Evolutionary conservation across 2,329 filamentous ascomycete species (phyloP), one percentile per base, ranked within the genome.

Genomic region (Claviceps sp.): DNA sequence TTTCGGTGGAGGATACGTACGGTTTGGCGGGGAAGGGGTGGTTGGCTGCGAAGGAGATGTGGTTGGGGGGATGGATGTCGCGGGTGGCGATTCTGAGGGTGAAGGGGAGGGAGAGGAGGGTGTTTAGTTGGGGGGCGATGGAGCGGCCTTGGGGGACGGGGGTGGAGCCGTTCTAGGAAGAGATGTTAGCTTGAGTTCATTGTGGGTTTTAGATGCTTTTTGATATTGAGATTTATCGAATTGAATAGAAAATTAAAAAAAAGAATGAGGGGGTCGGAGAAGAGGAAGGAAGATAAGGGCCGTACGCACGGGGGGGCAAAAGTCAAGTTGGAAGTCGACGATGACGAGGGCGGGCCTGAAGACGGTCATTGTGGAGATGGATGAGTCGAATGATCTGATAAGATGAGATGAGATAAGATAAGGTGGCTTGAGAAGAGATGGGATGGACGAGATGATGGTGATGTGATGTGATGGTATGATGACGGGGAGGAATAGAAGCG

Each of bases 291-390:
- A 22, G 39, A 22, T n/a, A 7, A 4, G 23, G 42, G 13, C 9
- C 14, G 13, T n/a, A 22, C 50, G 20, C 34, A 93, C 88, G 13
- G 90, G 89, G 53, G 87, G 86, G 66, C 88, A 95, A 67, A 96
- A 97, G 71, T 97, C 91, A 67, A 96, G 85, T 68, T 97, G 93
- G 62, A 95, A 76, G 67, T 96, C 90, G 50, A 95, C 84, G 11
- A 95, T 77, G 47, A 95, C 68, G 23, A 81, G 68, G 2, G 77
- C 77, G 3, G 78, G 74, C 48, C 62, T 69, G 54, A 76, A 77
- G 4, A 54, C 16, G 43, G 46, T 34, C 38, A 49, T 51, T 45
- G 50, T 52, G 43, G 39, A 23, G 13, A 16, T 11, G 14, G 39
- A 9, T 40, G 5, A 17, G 17, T n/a, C 39, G 45, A 47, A 14